Evolutionary conservation across 768 basidiomycete species (phyloP).

Genomic region (Mycena pura): DNA sequence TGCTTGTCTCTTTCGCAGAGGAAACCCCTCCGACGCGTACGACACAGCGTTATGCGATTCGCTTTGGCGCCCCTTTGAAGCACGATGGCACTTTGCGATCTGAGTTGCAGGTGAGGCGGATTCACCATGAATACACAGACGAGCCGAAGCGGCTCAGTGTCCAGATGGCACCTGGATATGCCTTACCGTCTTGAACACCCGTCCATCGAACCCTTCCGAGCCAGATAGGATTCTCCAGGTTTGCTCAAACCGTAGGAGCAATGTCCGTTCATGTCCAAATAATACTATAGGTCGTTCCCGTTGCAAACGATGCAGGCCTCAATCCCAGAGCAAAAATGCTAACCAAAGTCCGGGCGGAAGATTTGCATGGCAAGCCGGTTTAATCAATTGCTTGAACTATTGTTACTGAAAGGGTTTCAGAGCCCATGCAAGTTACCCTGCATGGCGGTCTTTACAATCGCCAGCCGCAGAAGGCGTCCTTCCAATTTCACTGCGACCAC

Average conservation of each 20-base stretch:
- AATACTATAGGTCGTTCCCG: constrained; percentile 28
- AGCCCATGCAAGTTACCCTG: constrained; percentile 37
- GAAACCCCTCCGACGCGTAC: constrained; percentile 41
- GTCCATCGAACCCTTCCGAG: constrained; percentile 42
- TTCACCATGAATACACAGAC: not conserved
- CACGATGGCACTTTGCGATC: constrained; percentile 37
- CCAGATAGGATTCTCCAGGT: constrained; percentile 43
- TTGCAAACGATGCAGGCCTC: constrained; percentile 27
- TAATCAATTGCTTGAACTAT: no score
- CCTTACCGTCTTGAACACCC: constrained; percentile 36
- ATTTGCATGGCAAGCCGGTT: constrained; percentile 22
- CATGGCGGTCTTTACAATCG: constrained; percentile 39
- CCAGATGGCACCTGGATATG: constrained; percentile 41
- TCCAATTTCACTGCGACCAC: constrained; percentile 39
- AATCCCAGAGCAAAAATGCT: constrained; percentile 30
- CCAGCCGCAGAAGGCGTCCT: constrained; percentile 37
- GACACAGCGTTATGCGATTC: constrained; percentile 35
- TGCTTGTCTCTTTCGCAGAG: constrained; percentile 27
- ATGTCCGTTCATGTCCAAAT: no score
- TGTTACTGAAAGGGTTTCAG: constrained; percentile 10
- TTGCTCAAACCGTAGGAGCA: no score
- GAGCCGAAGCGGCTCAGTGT: constrained; percentile 32
- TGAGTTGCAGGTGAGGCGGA: constrained; percentile 36
- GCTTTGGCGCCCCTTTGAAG: constrained; percentile 29
- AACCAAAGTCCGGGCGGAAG: constrained; percentile 19